Base-by-base conservation (phyloP, 257 asterid species). In the Nicotiana attenuata region DNA sequence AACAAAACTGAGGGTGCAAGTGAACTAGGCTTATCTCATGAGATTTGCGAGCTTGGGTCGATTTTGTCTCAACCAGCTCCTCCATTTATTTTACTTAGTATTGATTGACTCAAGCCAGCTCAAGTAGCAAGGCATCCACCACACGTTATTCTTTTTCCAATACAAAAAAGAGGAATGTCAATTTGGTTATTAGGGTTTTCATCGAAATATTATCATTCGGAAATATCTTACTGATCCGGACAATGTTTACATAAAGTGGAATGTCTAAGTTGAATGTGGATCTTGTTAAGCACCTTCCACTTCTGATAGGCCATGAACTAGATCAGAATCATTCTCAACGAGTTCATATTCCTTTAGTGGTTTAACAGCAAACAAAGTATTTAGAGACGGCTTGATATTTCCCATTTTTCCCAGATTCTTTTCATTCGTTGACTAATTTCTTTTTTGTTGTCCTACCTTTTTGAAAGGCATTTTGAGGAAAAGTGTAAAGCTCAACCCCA, bases 41-140 rank as follows among this genome's bases (percentile, higher is more conserved):
- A 47, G 79, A 73, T 71, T 45, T 73, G 38, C 8, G 61, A 47
- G 57, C 79, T 17, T 50, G 61, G 56, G 79, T 73, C 61, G 4
- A 73, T 47, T 73, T 73, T 47, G 24, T n/a, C 60, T 71, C 60
- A 45, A 73, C 57, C 15, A 24, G 61, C 38, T 47, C 79, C 63
- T 47, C 61, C 24, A 22, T 24, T 73, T 73, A 47, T 73, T 73
- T 73, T 73, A 15, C 41, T 20, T 73, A 7, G 24, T 24, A 33
- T 47, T 73, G 38, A 73, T 73, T 14, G 61, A 41, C 59, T 45
- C 59, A 71, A 71, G 56, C 35, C 59, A 73, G 16, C 60, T 73
- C 20, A 73, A 22, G 61, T 47, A 20, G 38, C 61, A 73, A 28
- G 61, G 19, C 41, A 71, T 73, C 78, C 79, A 73, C 78, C 78